phyloP scores from a whole-genome alignment of 2,329 filamentous ascomycete genomes.

The Metarhizium rileyi region DNA sequence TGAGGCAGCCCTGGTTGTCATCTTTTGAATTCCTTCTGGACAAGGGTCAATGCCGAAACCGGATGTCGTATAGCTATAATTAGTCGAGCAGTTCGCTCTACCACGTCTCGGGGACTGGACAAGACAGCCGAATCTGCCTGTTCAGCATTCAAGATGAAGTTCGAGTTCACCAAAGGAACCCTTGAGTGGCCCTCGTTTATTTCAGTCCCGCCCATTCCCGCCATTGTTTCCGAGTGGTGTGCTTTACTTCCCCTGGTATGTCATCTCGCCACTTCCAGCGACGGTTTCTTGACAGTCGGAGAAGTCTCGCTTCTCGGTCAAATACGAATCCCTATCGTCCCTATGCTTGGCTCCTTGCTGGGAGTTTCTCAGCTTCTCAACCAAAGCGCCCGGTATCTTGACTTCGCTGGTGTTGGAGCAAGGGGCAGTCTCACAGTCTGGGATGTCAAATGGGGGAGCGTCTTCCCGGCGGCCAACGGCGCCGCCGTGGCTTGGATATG shows the following conservation, averaged over 20 bases:
- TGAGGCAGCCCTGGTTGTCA: too few relatives aligned
- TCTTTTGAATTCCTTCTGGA: too few relatives aligned
- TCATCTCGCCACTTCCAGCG: neutral
- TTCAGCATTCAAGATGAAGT: neutral
- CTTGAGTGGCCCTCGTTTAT: neutral
- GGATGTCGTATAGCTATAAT: too few relatives aligned
- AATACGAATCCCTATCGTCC: neutral
- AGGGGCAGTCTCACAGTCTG: conserved; percentile 11
- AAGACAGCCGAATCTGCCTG: neutral
- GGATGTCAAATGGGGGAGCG: conserved; percentile 18
- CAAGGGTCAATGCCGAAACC: too few relatives aligned
- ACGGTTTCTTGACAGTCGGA: neutral
- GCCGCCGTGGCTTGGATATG: conserved; percentile 15
- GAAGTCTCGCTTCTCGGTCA: neutral
- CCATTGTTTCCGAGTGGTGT: neutral
- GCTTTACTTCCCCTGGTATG: neutral
- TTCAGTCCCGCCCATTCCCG: neutral
- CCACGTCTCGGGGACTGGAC: too few relatives aligned
- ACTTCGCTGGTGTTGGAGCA: conserved; percentile 1
- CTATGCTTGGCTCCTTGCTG: neutral
- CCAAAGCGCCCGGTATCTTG: neutral
- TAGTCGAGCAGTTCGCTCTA: too few relatives aligned
- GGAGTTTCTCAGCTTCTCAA: neutral
- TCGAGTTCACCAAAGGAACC: neutral
- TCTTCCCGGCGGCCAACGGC: conserved; percentile 18